Evolutionary conservation across 345 rosid genomes (phyloP).

Genomic region (Arabidopsis arenosa): DNA sequence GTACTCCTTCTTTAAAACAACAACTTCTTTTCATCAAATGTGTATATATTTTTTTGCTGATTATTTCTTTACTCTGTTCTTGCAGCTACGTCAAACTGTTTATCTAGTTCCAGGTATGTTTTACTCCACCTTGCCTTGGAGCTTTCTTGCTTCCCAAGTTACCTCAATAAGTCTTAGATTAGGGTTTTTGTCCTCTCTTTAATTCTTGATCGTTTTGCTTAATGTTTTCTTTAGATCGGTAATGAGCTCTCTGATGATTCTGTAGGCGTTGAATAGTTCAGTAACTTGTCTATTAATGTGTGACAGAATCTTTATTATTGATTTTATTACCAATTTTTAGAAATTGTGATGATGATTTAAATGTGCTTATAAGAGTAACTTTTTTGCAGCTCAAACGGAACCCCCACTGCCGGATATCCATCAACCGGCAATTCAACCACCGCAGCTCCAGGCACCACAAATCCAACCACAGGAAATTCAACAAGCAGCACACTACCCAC

Average conservation of each 20-base stretch:
- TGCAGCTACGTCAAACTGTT: conserved; percentile 45
- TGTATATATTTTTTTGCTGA: not conserved
- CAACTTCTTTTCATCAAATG: not conserved
- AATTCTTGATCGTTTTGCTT: conserved; percentile 4
- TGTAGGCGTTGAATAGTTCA: not conserved
- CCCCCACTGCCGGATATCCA: not conserved
- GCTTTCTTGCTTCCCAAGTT: too few species aligned
- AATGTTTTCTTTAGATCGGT: conserved; percentile 19
- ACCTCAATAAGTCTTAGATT: too few species aligned
- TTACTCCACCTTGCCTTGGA: conserved; percentile 15
- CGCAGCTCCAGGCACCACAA: conserved; percentile 18
- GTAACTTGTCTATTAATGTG: not conserved
- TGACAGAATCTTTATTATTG: not conserved
- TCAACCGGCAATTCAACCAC: conserved; percentile 16
- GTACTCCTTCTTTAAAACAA: conserved; percentile 10
- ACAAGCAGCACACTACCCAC: conserved; percentile 11
- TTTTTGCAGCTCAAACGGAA: conserved; percentile 27
- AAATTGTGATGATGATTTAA: not conserved
- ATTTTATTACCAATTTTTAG: not conserved
- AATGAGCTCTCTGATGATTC: not conserved
- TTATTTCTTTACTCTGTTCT: conserved; percentile 3
- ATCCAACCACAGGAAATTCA: conserved; percentile 17
- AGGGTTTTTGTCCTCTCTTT: not conserved
- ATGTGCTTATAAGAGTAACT: not conserved
- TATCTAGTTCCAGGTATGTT: conserved; percentile 43